Evolutionary conservation across 805 yeast species (phyloP), one percentile per base, ranked within the genome.

Genomic region (Wilhelminamyces savonicus): DNA sequence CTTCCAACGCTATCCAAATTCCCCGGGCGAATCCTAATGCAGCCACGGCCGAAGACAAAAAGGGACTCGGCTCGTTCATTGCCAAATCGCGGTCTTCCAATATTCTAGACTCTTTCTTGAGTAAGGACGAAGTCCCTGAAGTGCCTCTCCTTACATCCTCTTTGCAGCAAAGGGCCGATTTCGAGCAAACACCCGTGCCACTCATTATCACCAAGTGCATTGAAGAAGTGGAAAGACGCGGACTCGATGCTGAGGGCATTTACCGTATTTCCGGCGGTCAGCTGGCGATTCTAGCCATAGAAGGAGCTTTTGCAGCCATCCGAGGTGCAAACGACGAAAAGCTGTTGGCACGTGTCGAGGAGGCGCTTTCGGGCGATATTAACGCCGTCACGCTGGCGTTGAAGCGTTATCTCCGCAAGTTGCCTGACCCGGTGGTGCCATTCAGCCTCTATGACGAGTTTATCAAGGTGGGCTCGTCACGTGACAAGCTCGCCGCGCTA

Each of bases 221-320:
- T 5, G 62, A 66, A 15, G 92, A 81, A 43, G 86, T 92, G 30
- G 96, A 90, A 57, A 49, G 50, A 5, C 65, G 85, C 34, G 95
- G 95, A 4, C 55, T 88, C 41, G 76, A 70, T 23, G 60, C 68
- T 37, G 97, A 88, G 55, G 98, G 98, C 7, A 71, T 92, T 21
- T 92, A 92, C 59, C 68, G 98, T 41, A 80, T 88, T 41, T 81
- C 94, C 26, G 98, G 95, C 1, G 82, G 85, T 4, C 71, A 78
- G 38, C 70, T 85, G 7, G 80, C 82, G 28, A 70, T 79, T 31
- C 74, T 71, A 15, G 53, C 63, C n/a, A 59, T 64, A 27, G 69
- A 62, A 35, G 54, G 51, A 29, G 63, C 69, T 1, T 64, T 64
- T 43, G 51, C 56, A 3, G 55, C 51, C n/a, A 37, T 46, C 7